These are phyloP conservation scores for Phytophthora tentaculata DNA, from an alignment of 352 stramenopile species.

Conservation along the genomic window DNA sequence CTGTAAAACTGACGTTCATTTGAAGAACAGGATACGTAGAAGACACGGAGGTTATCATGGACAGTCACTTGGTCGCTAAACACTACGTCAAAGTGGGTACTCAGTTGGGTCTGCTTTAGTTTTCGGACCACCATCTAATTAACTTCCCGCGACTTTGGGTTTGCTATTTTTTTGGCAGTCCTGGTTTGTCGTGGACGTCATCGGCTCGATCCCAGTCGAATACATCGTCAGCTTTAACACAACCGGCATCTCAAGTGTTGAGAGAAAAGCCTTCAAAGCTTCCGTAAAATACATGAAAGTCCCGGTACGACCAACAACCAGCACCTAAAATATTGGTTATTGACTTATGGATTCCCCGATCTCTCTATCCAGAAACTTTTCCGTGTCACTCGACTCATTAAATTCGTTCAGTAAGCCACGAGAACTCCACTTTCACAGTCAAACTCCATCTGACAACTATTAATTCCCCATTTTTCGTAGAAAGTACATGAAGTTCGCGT, in stretches of 20 bases:
- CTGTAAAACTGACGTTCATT: not conserved
- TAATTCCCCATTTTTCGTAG: no score
- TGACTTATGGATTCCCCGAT: no score
- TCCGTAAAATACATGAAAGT: slow-evolving; percentile 73
- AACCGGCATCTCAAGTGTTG: slow-evolving; percentile 50
- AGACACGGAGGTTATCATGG: slow-evolving; percentile 64
- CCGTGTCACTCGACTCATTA: slow-evolving; percentile 61
- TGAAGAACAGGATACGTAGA: slow-evolving; percentile 61
- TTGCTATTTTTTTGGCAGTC: slow-evolving; percentile 31
- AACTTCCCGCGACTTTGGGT: not conserved
- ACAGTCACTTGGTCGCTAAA: slow-evolving; percentile 52
- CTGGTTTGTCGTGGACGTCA: slow-evolving; percentile 62
- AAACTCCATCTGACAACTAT: no score
- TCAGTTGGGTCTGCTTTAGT: not conserved
- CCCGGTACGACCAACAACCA: slow-evolving; percentile 37
- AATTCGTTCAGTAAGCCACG: slow-evolving; percentile 64
- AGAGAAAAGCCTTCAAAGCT: slow-evolving; percentile 68
- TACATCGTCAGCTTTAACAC: slow-evolving; percentile 40
- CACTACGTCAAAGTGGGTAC: slow-evolving; percentile 52
- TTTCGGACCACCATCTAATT: not conserved
- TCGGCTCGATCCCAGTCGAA: slow-evolving; percentile 64
- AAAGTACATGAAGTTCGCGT: slow-evolving; percentile 73
- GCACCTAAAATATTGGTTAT: no score
- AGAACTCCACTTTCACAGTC: not conserved
- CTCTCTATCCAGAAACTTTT: slow-evolving; percentile 59